Conservation (phyloP, 352 stramenopile species). For the Detonula confervacea region DNA sequence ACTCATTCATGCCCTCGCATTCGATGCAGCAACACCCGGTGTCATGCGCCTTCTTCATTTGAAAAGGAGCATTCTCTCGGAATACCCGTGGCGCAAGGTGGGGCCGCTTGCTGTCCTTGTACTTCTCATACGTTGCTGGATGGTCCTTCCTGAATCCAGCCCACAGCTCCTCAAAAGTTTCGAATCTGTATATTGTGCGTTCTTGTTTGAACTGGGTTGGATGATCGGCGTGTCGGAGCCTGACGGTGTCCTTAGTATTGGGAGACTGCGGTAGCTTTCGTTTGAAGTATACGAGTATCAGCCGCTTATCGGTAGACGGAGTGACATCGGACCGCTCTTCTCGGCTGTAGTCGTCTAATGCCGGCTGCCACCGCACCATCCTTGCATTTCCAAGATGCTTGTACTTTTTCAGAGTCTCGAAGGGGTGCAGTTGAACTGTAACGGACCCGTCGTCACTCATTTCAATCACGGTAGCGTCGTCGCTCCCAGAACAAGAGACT, state of each 20-base stretch:
- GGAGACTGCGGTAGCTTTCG: background rate
- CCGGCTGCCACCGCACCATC: background rate
- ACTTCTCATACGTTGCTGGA: background rate
- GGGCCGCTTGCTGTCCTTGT: background rate
- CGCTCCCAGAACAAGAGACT: constrained; percentile 1
- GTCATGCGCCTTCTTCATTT: constrained; percentile 17
- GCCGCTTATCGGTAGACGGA: background rate
- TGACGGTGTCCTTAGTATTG: constrained; percentile 16
- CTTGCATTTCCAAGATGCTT: background rate
- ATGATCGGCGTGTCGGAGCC: background rate
- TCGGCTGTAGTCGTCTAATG: background rate
- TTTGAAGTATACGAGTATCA: background rate
- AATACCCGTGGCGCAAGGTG: constrained; percentile 2
- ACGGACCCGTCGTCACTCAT: background rate
- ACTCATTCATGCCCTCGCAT: constrained; percentile 6
- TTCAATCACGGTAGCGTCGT: background rate
- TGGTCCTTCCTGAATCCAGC: background rate
- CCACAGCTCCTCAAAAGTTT: constrained; percentile 14
- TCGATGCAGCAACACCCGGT: constrained; percentile 2
- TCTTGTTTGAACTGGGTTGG: background rate
- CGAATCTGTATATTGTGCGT: background rate
- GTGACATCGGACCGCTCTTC: background rate
- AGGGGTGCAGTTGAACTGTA: constrained; percentile 14
- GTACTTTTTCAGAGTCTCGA: constrained; percentile 10
- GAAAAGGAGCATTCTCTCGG: background rate